These are phyloP conservation scores for Colletotrichum caudatum DNA, from an alignment of 2,329 filamentous ascomycete species.

Conservation along the genomic window DNA sequence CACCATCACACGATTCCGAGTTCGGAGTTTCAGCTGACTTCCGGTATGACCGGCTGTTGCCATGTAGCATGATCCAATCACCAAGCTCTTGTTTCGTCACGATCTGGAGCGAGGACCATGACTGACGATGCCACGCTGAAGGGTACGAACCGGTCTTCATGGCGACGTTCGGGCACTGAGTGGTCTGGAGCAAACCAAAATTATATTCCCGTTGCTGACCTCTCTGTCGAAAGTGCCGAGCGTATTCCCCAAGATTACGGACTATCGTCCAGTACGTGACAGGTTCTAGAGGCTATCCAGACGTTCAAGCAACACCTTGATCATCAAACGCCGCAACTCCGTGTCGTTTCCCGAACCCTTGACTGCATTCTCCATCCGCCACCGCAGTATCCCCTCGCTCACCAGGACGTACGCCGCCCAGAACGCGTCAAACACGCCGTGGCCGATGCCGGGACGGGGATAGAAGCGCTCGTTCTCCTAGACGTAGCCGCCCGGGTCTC, in stretches of 20 bases:
- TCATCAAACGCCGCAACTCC: conserved; percentile 6
- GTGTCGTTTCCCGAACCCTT: conserved; percentile 1
- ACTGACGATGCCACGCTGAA: too few species aligned
- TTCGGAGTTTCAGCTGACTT: not conserved
- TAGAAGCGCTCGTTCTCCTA: conserved; percentile 30
- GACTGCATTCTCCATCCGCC: not conserved
- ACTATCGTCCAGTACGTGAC: not conserved
- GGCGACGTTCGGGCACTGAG: too few species aligned
- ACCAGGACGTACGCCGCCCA: conserved; percentile 12
- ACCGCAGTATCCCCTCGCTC: conserved; percentile 10
- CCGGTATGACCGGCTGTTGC: not conserved
- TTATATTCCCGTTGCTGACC: not conserved
- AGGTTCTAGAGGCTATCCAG: not conserved
- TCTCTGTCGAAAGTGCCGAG: not conserved
- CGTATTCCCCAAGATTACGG: not conserved
- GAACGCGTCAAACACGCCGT: conserved; percentile 22
- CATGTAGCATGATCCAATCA: too few species aligned
- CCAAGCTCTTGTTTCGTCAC: too few species aligned
- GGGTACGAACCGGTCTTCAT: too few species aligned
- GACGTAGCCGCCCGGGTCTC: conserved; percentile 2
- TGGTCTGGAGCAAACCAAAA: not conserved
- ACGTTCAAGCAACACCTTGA: not conserved
- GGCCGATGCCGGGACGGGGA: conserved; percentile 25
- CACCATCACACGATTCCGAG: too few species aligned
- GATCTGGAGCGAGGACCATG: too few species aligned